Base-by-base conservation (phyloP, 116 monocot species). In the Phalaenopsis hybrid region DNA sequence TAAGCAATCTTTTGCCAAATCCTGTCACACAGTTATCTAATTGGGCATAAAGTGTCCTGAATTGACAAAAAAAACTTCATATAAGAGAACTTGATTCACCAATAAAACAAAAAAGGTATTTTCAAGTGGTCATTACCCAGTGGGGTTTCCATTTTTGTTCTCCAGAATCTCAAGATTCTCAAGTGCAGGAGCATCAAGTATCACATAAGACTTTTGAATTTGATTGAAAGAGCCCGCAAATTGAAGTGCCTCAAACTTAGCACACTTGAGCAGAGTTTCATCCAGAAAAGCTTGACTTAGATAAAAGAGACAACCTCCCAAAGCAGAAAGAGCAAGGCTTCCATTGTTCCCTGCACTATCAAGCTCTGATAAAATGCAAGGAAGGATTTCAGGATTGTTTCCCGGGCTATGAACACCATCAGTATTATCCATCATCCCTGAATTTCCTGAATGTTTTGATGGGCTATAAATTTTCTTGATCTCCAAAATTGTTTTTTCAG, bases 91-190 rank as follows among this genome's bases (percentile, higher is more conserved):
- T 31, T 23, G 9, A 49, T 82, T 55, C 21, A 79, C 5, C 77
- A 76, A 69, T 17, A 25, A 73, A 86, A 13, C 15, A 11, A 74
- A 57, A 55, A 17, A 73, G 73, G 78, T 7, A 12, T 43, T 81
- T 79, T 78, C 5, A 81, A 79, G 45, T 84, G 80, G 81, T 10
- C 80, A 67, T 20, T 91, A 97, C 97, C 97, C 94, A 9, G 90
- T 86, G 6, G 59, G 75, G 57, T 88, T 89, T 86, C 97, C 94
- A 93, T 81, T 84, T 86, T 73, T 90, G 84, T 97, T 94, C 87
- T 94, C 97, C 78, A 94, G 80, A 78, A 97, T 89, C 82, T 97
- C 97, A 79, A 97, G 94, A 80, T 91, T 97, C 85, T 97, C 92
- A 76, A 97, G 93, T 44, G 94, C 94, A 67, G 97, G 84, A 84